A percentile compares a stretch with the other conserved stretches of the same genome.
Conservation (phyloP, 1,139 yeast genomes). For the Citeromyces hawaiiensis region DNA sequence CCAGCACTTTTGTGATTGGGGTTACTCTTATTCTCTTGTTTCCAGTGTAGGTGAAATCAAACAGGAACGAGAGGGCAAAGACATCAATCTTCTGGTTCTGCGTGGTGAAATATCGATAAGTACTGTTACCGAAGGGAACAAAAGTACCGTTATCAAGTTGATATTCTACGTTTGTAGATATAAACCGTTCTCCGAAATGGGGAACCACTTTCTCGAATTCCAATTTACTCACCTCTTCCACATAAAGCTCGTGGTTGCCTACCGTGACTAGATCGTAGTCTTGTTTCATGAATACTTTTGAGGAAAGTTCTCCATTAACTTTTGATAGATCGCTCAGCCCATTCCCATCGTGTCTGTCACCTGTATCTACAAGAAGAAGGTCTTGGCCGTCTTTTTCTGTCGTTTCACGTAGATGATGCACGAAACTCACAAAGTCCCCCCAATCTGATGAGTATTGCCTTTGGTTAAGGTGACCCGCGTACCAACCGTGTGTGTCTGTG, state of each 20-base stretch:
- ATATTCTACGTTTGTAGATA: constrained; percentile 75
- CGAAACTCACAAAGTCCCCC: constrained; percentile 83
- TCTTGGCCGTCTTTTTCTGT: constrained; percentile 42
- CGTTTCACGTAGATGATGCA: constrained; percentile 28
- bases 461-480: constrained; percentile 75
- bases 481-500: constrained; percentile 96
- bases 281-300: constrained; percentile 47
- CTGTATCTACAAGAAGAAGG: constrained; percentile 68
- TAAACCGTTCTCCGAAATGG: constrained; percentile 51
- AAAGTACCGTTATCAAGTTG: constrained; percentile 29
- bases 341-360: constrained; percentile 92
- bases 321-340: constrained; percentile 63
- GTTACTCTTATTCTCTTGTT: constrained; percentile 53
- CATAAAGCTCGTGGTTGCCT: constrained; percentile 88
- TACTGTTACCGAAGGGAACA: constrained; percentile 56
- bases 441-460: constrained; percentile 70
- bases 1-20: constrained; percentile 41
- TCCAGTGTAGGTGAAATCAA: constrained; percentile 41
- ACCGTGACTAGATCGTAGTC: constrained; percentile 73
- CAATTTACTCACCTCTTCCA: constrained; percentile 47
- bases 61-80: constrained; percentile 68
- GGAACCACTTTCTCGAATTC: constrained; percentile 52
- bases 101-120: constrained; percentile 54
- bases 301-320: constrained; percentile 54
- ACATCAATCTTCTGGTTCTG: constrained; percentile 35